These are phyloP conservation scores for Diplodia mutila DNA, from an alignment of 2,329 filamentous ascomycete genomes.

Conservation along the genomic window DNA sequence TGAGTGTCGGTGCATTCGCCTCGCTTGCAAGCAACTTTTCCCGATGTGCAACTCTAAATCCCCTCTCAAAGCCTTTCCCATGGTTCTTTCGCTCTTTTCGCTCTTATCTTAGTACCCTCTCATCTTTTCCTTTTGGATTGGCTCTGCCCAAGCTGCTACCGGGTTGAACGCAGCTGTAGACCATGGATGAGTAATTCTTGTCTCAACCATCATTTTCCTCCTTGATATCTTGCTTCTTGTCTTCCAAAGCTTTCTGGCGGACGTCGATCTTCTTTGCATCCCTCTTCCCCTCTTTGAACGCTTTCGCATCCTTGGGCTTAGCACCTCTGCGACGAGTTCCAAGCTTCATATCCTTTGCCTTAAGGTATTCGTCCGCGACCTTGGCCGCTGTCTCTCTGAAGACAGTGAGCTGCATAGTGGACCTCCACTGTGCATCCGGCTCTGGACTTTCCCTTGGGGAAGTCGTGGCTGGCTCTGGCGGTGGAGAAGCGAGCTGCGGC, in stretches of 20 bases:
- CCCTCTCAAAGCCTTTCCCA: neutral
- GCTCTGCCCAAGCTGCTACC: neutral
- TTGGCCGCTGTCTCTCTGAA: neutral
- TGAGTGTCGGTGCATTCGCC: no score
- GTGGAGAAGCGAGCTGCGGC: neutral
- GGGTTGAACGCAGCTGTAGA: neutral
- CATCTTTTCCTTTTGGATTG: neutral
- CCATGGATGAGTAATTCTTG: neutral
- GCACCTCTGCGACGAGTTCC: neutral
- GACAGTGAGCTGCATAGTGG: neutral
- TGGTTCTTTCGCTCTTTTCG: neutral
- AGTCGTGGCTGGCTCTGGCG: neutral
- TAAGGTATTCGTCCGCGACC: neutral
- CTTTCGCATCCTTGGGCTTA: neutral
- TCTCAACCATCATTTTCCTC: neutral
- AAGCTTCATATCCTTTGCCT: neutral
- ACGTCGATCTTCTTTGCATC: slow-evolving; percentile 4
- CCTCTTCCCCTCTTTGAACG: neutral
- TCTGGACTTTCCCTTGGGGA: neutral
- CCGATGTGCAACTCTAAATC: no score
- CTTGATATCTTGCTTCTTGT: neutral
- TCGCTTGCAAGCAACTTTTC: no score
- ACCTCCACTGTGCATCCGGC: neutral
- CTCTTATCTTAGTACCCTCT: no score
- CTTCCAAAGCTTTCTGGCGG: neutral